Percentiles rank a stretch among this genome's conserved stretches.
phyloP scores from a whole-genome alignment of 768 basidiomycete genomes.

The Tylopilus intermedius region DNA sequence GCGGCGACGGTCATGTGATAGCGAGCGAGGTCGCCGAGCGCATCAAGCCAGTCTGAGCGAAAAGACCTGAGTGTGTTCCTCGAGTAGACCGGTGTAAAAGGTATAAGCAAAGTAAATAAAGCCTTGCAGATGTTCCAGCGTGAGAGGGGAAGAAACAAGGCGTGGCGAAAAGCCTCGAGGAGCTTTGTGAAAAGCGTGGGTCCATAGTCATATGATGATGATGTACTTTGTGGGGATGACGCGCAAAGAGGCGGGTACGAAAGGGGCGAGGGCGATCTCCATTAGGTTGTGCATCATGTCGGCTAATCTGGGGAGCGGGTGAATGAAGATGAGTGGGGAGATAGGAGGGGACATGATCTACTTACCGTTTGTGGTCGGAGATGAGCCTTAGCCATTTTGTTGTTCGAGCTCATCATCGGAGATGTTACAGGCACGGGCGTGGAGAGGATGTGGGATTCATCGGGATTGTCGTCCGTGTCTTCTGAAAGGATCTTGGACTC shows the following conservation, averaged over 20 bases:
- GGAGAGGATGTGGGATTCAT: slow-evolving; percentile 35
- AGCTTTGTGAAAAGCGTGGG: slow-evolving; percentile 82
- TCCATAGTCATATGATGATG: slow-evolving; percentile 61
- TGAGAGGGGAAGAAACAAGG: slow-evolving; percentile 59
- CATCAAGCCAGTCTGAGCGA: slow-evolving; percentile 88
- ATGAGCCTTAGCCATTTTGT: slow-evolving; percentile 74
- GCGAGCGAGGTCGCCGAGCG: slow-evolving; percentile 24
- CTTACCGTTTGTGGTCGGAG: slow-evolving; percentile 79
- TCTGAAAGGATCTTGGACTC: slow-evolving; percentile 66
- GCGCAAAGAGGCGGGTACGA: slow-evolving; percentile 7
- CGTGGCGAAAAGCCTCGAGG: slow-evolving; percentile 84
- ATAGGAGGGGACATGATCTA: slow-evolving; percentile 8
- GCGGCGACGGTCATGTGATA: too few species aligned
- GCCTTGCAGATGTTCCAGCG: slow-evolving; percentile 88
- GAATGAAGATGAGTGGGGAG: slow-evolving; percentile 1
- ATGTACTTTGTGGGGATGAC: too few species aligned
- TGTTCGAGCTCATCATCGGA: slow-evolving; percentile 59
- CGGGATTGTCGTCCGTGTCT: slow-evolving; percentile 50
- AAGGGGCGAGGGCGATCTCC: too few species aligned
- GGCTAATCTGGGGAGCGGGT: slow-evolving; percentile 64
- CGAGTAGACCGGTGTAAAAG: slow-evolving; percentile 86
- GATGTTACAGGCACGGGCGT: slow-evolving; percentile 27
- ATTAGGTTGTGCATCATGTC: slow-evolving; percentile 3
- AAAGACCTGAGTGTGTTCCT: slow-evolving; percentile 72
- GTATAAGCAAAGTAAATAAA: slow-evolving; percentile 95